Evolutionary conservation across 306 rosid species (phyloP).

Genomic region (Casuarina cunninghamiana): DNA sequence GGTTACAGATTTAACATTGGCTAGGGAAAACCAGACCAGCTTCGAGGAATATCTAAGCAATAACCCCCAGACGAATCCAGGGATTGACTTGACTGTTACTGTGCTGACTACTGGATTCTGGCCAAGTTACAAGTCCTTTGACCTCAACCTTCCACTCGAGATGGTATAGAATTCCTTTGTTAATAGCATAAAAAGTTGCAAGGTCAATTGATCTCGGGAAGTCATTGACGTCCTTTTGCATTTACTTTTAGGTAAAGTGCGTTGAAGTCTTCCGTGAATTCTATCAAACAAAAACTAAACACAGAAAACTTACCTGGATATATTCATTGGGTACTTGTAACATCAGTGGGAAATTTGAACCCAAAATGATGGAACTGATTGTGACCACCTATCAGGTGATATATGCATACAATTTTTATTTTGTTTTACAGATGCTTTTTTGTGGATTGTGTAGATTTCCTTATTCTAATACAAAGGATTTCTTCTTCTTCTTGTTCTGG

Average conservation of each 20-base stretch:
- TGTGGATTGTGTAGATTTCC: neutral
- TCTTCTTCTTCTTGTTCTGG: neutral
- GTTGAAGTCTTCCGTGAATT: conserved; percentile 79
- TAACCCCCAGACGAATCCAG: conserved; percentile 51
- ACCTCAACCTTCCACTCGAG: conserved; percentile 76
- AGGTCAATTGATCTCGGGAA: neutral
- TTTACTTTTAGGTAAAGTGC: conserved; percentile 59
- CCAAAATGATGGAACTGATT: conserved; percentile 65
- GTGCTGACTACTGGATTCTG: conserved; percentile 84
- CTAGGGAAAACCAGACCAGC: conserved; percentile 63
- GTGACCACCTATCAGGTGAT: conserved; percentile 79
- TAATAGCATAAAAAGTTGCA: conserved; percentile 13
- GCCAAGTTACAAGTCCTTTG: conserved; percentile 89
- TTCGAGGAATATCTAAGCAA: conserved; percentile 65
- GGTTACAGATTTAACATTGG: conserved; percentile 77
- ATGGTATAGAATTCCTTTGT: conserved; percentile 51
- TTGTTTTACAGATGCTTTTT: neutral
- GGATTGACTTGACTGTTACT: conserved; percentile 76
- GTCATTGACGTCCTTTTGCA: neutral
- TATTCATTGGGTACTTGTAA: conserved; percentile 82
- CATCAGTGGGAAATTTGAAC: conserved; percentile 70
- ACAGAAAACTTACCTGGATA: conserved; percentile 86
- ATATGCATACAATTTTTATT: neutral
- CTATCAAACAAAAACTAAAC: conserved; percentile 61
- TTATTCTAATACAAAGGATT: neutral